Percentiles rank a stretch among this genome's conserved stretches.
These are phyloP conservation scores for Penicillium brevicompactum DNA, from an alignment of 2,329 filamentous ascomycete species.

Conservation along the genomic window DNA sequence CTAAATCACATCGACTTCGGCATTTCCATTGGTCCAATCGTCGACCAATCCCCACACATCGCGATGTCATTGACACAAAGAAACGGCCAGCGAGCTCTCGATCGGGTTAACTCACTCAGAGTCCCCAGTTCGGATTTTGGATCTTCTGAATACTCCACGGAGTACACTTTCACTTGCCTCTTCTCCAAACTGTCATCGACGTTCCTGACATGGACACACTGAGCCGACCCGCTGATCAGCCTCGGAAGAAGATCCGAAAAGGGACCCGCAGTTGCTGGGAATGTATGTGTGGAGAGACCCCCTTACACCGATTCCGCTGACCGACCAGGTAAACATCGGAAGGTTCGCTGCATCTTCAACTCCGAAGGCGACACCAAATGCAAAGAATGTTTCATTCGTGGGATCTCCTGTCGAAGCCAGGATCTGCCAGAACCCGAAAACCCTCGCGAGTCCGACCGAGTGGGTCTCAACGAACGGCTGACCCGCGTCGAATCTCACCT, in stretches of 20 bases:
- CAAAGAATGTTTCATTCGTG: slow-evolving; percentile 12
- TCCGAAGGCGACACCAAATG: slow-evolving; percentile 12
- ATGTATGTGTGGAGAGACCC: slow-evolving; percentile 7
- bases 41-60: too few species aligned
- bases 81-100: too few species aligned
- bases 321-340: slow-evolving; percentile 17
- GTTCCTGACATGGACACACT: background rate
- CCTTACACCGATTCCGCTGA: background rate
- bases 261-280: slow-evolving; percentile 21
- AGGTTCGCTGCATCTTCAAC: slow-evolving; percentile 15
- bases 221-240: slow-evolving; percentile 3
- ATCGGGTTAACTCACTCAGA: too few species aligned
- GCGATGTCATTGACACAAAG: too few species aligned
- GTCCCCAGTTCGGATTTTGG: too few species aligned
- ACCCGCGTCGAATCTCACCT: slow-evolving; percentile 12
- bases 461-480: slow-evolving; percentile 12
- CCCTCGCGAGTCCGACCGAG: slow-evolving; percentile 10
- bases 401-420: slow-evolving; percentile 15
- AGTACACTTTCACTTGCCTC: too few species aligned
- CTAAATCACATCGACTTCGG: too few species aligned
- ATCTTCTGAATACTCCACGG: too few species aligned
- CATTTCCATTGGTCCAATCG: too few species aligned
- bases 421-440: slow-evolving; percentile 16
- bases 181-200: too few species aligned
- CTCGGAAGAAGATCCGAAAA: slow-evolving; percentile 20